A percentile compares a stretch with the other conserved stretches of the same genome.
Evolutionary conservation across 2,329 filamentous ascomycete genomes (phyloP).

Genomic region (Cladophialophora immunda): DNA sequence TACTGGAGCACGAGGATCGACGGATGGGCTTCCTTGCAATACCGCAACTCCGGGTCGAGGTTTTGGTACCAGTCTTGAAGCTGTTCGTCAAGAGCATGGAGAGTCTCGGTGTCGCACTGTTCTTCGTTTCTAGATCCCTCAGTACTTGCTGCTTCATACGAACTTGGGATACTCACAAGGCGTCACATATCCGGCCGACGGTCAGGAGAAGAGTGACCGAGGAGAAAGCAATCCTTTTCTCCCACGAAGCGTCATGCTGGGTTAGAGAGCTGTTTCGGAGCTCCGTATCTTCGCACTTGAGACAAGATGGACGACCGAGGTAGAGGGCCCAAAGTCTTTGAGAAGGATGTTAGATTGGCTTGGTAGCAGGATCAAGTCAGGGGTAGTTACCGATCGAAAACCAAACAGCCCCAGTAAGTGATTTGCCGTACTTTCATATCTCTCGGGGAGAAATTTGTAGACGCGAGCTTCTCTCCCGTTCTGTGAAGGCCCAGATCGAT

Average conservation of each 20-base stretch:
- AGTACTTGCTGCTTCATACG: slow-evolving; percentile 6
- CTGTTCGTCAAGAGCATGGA: slow-evolving; percentile 27
- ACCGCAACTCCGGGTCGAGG: slow-evolving; percentile 26
- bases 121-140: slow-evolving; percentile 21
- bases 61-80: slow-evolving; percentile 29
- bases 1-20: slow-evolving; percentile 14
- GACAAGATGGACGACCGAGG: slow-evolving; percentile 34
- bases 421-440: slow-evolving; percentile 34
- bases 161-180: slow-evolving; percentile 15
- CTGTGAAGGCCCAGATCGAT: slow-evolving; percentile 36
- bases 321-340: slow-evolving; percentile 32
- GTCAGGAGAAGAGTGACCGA: slow-evolving; percentile 31
- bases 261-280: slow-evolving; percentile 3
- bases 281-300: slow-evolving; percentile 27
- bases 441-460: slow-evolving; percentile 24
- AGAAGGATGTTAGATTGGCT: background rate
- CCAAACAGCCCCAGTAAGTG: slow-evolving; percentile 35
- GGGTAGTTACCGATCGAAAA: slow-evolving; percentile 24
- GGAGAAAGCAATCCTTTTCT: slow-evolving; percentile 29
- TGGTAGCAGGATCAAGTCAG: background rate
- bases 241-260: slow-evolving; percentile 11
- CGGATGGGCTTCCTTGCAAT: slow-evolving; percentile 6
- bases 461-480: background rate
- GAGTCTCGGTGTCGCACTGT: slow-evolving; percentile 11
- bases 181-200: slow-evolving; percentile 33